Conservation (phyloP, 2,329 filamentous ascomycete genomes). For the Nothopassalora personata region DNA sequence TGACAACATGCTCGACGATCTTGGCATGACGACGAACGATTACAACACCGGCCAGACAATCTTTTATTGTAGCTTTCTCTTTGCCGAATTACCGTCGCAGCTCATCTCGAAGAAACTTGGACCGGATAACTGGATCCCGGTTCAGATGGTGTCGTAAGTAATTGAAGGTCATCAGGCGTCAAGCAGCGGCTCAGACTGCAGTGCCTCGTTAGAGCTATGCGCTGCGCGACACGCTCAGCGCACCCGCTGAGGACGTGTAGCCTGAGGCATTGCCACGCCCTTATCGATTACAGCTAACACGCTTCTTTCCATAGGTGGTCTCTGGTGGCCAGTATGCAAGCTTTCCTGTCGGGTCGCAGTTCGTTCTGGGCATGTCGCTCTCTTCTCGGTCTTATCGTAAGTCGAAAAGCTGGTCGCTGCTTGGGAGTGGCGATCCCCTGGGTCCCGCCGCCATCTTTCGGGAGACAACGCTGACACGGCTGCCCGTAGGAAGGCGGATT, state of each 20-base stretch:
- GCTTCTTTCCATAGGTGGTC: slow-evolving; percentile 42
- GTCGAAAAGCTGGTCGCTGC: too few species aligned
- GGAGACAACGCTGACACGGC: background rate
- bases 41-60: slow-evolving; percentile 44
- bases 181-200: too few species aligned
- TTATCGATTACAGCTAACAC: background rate
- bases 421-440: background rate
- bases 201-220: too few species aligned
- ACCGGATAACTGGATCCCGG: slow-evolving; percentile 43
- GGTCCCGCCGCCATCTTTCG: background rate
- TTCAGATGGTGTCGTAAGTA: slow-evolving; percentile 24
- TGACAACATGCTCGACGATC: slow-evolving; percentile 54
- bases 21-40: slow-evolving; percentile 48
- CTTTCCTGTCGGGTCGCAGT: slow-evolving; percentile 30
- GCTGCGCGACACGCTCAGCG: too few species aligned
- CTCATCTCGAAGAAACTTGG: slow-evolving; percentile 43
- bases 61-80: slow-evolving; percentile 81
- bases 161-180: background rate
- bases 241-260: too few species aligned
- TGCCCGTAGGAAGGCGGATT: slow-evolving; percentile 41
- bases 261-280: background rate
- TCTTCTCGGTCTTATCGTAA: slow-evolving; percentile 36
- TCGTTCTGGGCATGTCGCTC: slow-evolving; percentile 38
- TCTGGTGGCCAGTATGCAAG: slow-evolving; percentile 37
- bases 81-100: slow-evolving; percentile 35